phyloP scores from a whole-genome alignment of 73 alveolate species.

The Breviolum minutum region DNA sequence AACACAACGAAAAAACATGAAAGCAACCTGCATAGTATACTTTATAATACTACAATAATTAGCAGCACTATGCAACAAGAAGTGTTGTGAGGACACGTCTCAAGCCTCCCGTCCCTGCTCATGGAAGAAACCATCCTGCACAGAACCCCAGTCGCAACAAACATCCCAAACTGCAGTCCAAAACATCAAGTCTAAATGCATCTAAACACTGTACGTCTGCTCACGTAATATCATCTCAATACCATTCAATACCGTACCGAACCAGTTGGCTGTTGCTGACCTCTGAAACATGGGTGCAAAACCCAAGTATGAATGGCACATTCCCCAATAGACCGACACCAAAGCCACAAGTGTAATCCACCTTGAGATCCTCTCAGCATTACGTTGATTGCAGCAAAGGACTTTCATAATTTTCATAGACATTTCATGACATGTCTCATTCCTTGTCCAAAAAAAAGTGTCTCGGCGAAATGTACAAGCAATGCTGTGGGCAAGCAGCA shows the following conservation, averaged over 20 bases:
- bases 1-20: background rate
- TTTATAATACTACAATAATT: no score
- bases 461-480: background rate
- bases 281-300: no score
- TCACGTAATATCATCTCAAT: background rate
- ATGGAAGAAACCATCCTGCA: conserved; percentile 1
- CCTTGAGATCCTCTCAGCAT: background rate
- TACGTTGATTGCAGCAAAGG: background rate
- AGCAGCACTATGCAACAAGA: no score
- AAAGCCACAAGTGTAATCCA: background rate
- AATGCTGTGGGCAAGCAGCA: background rate
- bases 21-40: no score
- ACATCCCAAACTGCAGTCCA: background rate
- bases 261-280: background rate
- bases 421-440: background rate
- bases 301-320: no score
- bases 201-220: background rate
- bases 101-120: conserved; percentile 28
- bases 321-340: no score
- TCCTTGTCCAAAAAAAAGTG: background rate
- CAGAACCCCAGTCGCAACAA: background rate
- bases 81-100: background rate
- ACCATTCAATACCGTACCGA: no score
- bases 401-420: background rate
- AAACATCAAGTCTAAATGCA: background rate